Conservation (phyloP, 1,284 basidiomycete species). For the Athelia sp. region DNA sequence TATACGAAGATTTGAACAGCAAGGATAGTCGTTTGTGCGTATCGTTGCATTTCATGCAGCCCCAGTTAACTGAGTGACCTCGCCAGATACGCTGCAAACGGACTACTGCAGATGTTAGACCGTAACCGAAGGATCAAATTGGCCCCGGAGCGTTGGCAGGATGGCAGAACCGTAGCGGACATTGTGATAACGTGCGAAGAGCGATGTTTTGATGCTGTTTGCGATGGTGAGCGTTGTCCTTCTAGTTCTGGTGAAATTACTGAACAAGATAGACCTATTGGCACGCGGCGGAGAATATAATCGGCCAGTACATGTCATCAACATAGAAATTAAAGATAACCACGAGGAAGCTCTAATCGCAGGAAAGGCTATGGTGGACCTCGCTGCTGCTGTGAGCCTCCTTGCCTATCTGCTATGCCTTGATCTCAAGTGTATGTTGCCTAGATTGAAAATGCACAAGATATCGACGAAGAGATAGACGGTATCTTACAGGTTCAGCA, state of each 20-base stretch:
- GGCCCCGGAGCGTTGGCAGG: constrained; percentile 97
- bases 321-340: constrained; percentile 99
- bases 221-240: constrained; percentile 72
- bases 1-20: constrained; percentile 86
- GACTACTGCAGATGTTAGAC: constrained; percentile 96
- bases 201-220: constrained; percentile 97
- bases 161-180: constrained; percentile 82
- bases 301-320: constrained; percentile 93
- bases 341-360: constrained; percentile 97
- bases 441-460: constrained; percentile 82
- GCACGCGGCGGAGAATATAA: constrained; percentile 89
- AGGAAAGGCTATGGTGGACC: constrained; percentile 90
- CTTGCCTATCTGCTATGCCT: constrained; percentile 4
- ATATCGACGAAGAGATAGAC: constrained; percentile 91
- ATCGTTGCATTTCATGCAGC: constrained; percentile 1
- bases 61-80: background rate
- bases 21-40: constrained; percentile 86
- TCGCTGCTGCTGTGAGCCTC: constrained; percentile 79
- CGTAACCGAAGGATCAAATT: constrained; percentile 90
- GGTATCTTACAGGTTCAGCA: constrained; percentile 81
- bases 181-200: constrained; percentile 99
- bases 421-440: constrained; percentile 11
- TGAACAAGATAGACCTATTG: constrained; percentile 67
- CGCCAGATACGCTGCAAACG: constrained; percentile 88
- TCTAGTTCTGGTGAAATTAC: constrained; percentile 4